Base-by-base conservation (phyloP, 495 filamentous ascomycete species). In the Hypoxylon fuscum region DNA sequence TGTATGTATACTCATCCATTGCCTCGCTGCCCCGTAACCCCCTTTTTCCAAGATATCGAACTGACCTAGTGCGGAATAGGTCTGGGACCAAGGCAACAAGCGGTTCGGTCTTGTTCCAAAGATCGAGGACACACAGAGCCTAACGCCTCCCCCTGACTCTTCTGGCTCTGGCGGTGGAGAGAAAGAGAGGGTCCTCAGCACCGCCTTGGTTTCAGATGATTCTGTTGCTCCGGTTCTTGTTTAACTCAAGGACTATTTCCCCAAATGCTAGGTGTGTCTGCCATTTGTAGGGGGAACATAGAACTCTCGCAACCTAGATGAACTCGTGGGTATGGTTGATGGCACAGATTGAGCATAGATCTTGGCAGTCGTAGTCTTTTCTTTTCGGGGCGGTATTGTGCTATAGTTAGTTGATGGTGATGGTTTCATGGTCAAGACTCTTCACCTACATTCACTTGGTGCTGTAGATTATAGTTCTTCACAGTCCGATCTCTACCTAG, bases 21-120 rank as follows among this genome's bases (percentile, higher is more conserved):
- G 14, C 9, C 0, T 44, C 14, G 11, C 18, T 46, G 22, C 31
- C 50, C n/a, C 34, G 14, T 5, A 12, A 42, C 11, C 5, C 3
- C 23, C 14, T 52, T 15, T n/a, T 10, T 22, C 20, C 5, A 8
- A 7, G 11, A 11, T 23, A 9, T 37, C 42, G 50, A 41, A 32
- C 51, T 49, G 20, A 46, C 29, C 20, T 42, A 21, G 1, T 1
- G 20, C 15, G 29, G 1, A 23, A 23, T 64, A 90, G 87, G 82
- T 94, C 48, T 93, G 90, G 73, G 90, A 94, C 68, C 84, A 89
- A 55, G 89, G 90, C 44, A 87, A 90, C 63, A 77, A 65, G 64
- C 85, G 83, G 15, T 88, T 93, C 64, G 90, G 90, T 18, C 82
- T 82, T 45, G 88, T 91, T 20, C 85, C 87, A 58, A 84, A 89